Conservation (phyloP, 148 eudicot species). For the Rhododendron ferrugineum region DNA sequence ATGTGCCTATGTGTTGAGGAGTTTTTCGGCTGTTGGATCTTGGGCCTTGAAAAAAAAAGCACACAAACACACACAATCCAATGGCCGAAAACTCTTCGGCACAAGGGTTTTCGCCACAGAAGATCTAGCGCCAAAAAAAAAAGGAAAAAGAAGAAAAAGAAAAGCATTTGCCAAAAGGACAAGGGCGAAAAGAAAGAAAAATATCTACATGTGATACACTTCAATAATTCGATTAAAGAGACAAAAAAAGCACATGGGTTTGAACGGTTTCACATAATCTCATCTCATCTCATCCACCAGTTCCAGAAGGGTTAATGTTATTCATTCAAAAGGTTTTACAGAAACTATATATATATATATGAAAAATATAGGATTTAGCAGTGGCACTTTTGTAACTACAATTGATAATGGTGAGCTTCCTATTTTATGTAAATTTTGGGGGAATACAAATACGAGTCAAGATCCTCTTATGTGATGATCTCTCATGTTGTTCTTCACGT, state of each 20-base stretch:
- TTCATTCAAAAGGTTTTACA: not conserved
- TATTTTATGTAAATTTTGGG: not conserved
- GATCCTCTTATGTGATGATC: too few species aligned
- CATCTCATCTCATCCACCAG: slow-evolving; percentile 5
- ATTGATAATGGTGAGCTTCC: not conserved
- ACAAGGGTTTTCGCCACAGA: too few species aligned
- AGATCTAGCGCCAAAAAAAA: not conserved
- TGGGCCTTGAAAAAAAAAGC: too few species aligned
- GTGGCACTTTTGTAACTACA: not conserved
- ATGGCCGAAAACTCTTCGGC: too few species aligned
- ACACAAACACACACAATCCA: too few species aligned
- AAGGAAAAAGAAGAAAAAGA: not conserved
- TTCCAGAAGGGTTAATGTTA: not conserved
- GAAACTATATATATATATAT: not conserved
- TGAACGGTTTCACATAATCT: not conserved
- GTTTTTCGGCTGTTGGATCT: too few species aligned
- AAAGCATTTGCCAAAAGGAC: not conserved
- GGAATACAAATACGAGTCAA: not conserved
- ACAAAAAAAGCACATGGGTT: not conserved
- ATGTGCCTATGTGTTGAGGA: too few species aligned
- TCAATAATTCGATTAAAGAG: not conserved
- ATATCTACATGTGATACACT: not conserved
- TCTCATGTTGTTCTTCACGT: too few species aligned
- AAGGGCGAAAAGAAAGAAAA: not conserved
- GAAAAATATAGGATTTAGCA: not conserved